Percentiles rank a stretch among this genome's conserved stretches.
Conservation (phyloP, 352 stramenopile genomes). For the Phytophthora meadii region DNA sequence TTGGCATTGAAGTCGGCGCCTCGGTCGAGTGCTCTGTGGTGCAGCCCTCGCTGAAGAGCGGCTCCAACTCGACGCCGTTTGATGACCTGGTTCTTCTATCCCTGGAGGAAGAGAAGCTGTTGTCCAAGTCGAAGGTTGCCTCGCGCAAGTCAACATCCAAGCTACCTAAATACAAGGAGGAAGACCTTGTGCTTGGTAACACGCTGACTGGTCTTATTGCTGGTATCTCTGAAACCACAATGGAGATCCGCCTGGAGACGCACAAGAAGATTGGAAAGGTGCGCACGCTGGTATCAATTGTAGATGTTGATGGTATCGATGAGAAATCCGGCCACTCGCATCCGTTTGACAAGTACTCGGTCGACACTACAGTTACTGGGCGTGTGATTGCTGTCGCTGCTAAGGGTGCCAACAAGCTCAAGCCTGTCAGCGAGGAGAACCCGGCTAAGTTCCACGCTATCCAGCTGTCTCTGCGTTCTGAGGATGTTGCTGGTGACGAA, state of each 20-base stretch:
- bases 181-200: conserved; percentile 71
- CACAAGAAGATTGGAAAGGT: conserved; percentile 82
- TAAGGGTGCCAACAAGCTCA: conserved; percentile 89
- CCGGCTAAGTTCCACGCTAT: conserved; percentile 75
- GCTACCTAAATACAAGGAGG: conserved; percentile 74
- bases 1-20: conserved; percentile 64
- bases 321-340: conserved; percentile 49
- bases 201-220: conserved; percentile 73
- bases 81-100: conserved; percentile 73
- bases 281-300: conserved; percentile 77
- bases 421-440: conserved; percentile 82
- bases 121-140: conserved; percentile 40
- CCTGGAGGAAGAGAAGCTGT: conserved; percentile 57
- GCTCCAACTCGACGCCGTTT: conserved; percentile 70
- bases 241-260: conserved; percentile 86
- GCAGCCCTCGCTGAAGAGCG: conserved; percentile 47
- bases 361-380: conserved; percentile 75
- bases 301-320: conserved; percentile 76
- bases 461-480: conserved; percentile 70
- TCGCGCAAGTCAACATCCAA: conserved; percentile 47
- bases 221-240: conserved; percentile 81
- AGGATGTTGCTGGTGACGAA: conserved; percentile 47
- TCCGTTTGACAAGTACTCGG: conserved; percentile 82
- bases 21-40: conserved; percentile 52
- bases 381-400: conserved; percentile 70